Evolutionary conservation across 495 filamentous ascomycete species (phyloP), one percentile per base, ranked within the genome.

Genomic region (Bathelium albidoporum): DNA sequence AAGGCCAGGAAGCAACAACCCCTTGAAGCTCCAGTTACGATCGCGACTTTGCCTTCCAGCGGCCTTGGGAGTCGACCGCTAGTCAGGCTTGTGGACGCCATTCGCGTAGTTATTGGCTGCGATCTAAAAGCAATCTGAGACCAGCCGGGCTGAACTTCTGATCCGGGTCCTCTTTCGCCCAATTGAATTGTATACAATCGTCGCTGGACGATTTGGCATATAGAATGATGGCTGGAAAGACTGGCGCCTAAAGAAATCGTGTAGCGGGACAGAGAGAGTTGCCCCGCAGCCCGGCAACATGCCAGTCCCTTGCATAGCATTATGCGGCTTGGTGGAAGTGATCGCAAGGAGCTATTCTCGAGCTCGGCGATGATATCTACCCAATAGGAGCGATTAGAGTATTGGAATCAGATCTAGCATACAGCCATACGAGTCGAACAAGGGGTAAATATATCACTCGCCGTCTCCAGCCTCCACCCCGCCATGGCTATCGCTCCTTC

Each of bases 11-110:
- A 32, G 59, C 59, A 12, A 16, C 28, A 64, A 74, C 74, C 74
- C 66, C 74, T 66, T 24, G 74, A 75, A 9, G 65, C 74, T 18
- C 74, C 74, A 11, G 73, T 76, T 12, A 76, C 71, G 59, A 76
- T 72, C 2, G 66, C 74, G 2, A 75, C 55, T 52, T 71, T 72
- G 52, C 74, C 73, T 31, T 76, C 73, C 10, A 75, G 67, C 12
- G 65, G 41, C 44, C 70, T 68, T 12, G 26, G 24, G 10, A 22
- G 39, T 24, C 58, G 29, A 24, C 62, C 65, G 14, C 53, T 59
- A 22, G 18, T 31, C 9, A 73, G 59, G 64, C 71, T 73, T 18
- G 70, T 73, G 2, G 69, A 71, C 2, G 60, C 60, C 16, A 62
- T 68, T 18, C 70, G 55, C n/a, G 52, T 32, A 5, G 59, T n/a